phyloP scores from a whole-genome alignment of 352 stramenopile genomes.

The Nothophytophthora sp. region DNA sequence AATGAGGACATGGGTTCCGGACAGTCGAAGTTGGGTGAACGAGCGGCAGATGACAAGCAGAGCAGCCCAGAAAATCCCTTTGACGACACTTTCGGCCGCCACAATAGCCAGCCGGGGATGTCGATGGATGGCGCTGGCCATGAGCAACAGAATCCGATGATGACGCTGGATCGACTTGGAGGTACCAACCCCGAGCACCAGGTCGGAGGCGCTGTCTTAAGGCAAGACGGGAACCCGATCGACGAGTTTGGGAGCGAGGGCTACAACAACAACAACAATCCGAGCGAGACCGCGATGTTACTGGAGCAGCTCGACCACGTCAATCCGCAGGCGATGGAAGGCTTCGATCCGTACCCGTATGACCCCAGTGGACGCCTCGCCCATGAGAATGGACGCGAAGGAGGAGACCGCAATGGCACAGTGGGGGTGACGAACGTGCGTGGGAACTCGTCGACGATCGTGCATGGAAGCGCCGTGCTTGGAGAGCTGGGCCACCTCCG shows the following conservation, averaged over 20 bases:
- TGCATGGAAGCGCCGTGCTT: slow-evolving; percentile 77
- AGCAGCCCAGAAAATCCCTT: slow-evolving; percentile 8
- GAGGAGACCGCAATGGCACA: slow-evolving; percentile 25
- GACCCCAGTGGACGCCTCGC: slow-evolving; percentile 32
- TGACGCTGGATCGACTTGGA: slow-evolving; percentile 8
- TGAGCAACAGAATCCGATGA: slow-evolving; percentile 12
- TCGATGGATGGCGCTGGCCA: slow-evolving; percentile 18
- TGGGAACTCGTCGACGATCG: slow-evolving; percentile 57
- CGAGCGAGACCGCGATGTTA: slow-evolving; percentile 75
- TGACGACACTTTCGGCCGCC: slow-evolving; percentile 8
- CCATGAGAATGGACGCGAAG: slow-evolving; percentile 32
- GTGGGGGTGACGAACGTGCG: slow-evolving; percentile 27
- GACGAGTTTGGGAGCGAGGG: slow-evolving; percentile 21
- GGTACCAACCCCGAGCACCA: slow-evolving; percentile 15
- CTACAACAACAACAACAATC: slow-evolving; percentile 23
- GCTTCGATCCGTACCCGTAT: slow-evolving; percentile 85
- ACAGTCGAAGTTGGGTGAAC: slow-evolving; percentile 6
- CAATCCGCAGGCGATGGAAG: slow-evolving; percentile 87
- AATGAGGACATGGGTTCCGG: slow-evolving; percentile 29
- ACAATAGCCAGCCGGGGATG: slow-evolving; percentile 19
- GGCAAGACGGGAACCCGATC: slow-evolving; percentile 10
- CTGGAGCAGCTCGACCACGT: slow-evolving; percentile 86
- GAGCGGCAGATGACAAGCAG: not conserved
- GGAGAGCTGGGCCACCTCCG: slow-evolving; percentile 74
- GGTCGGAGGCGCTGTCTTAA: slow-evolving; percentile 9